Evolutionary conservation across 2,329 filamentous ascomycete species (phyloP), one percentile per base, ranked within the genome.

Genomic region (Colletotrichum sp.): DNA sequence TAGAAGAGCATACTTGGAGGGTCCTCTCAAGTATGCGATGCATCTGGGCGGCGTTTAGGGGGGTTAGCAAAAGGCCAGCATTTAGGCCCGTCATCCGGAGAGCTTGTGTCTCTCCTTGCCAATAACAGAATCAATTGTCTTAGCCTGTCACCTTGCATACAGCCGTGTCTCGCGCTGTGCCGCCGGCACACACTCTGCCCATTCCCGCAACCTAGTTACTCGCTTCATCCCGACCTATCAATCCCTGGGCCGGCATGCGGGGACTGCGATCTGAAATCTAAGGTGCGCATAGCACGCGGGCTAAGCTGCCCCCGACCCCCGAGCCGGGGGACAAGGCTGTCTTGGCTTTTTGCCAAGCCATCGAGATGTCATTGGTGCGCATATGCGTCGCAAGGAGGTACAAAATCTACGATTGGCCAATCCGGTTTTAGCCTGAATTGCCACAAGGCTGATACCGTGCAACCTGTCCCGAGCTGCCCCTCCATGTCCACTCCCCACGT

Each of bases 401-500:
- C 26, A 34, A 60, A 65, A 28, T 60, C 21, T 66, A 60, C 59
- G 59, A 76, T 76, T 71, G 72, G 75, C 18, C 71, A 13, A 32
- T 21, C 57, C 21, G 39, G 61, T 43, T 77, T 77, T 75, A 77
- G 75, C 71, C 75, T 77, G 72, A 75, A 75, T 39, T 59, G 55
- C 67, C 39, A 60, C 75, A 59, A 77, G 75, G 75, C 75, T 77
- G 75, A 77, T 32, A 63, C 28, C 32, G 43, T 61, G 67, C 71
- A 43, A 76, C 71, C 74, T 71, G 36, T 71, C 71, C 69, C 71
- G 24, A 74, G 57, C 43, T 66, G 72, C 71, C 71, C 71, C 72
- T 75, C 71, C 71, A 52, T 71, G 68, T 55, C 59, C 68, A 61
- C 71, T 52, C 72, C 75, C 75, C 75, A 75, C 75, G 72, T 75